Evolutionary conservation across 164 flowering plant species (phyloP).

Genomic region (Amborella trichopoda): DNA sequence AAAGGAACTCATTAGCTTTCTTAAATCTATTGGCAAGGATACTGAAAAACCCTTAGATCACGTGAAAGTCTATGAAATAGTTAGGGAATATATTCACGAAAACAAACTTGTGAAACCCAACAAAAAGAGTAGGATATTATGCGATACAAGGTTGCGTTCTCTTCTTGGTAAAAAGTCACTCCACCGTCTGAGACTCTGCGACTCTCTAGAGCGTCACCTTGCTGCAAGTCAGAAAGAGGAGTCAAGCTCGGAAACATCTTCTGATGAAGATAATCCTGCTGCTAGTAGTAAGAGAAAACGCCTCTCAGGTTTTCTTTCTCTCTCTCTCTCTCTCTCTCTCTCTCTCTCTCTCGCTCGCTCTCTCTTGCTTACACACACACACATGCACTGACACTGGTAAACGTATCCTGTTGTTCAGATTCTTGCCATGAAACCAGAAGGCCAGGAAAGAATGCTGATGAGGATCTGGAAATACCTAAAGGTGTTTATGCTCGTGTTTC

Average conservation of each 20-base stretch:
- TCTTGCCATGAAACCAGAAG: too few relatives aligned
- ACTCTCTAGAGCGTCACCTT: slow-evolving; percentile 41
- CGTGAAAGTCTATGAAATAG: slow-evolving; percentile 32
- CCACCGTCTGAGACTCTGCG: slow-evolving; percentile 22
- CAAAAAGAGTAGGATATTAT: slow-evolving; percentile 39
- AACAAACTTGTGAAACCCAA: slow-evolving; percentile 35
- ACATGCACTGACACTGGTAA: too few relatives aligned
- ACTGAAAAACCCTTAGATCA: slow-evolving; percentile 28
- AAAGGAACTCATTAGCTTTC: slow-evolving; percentile 40
- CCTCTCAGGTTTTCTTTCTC: too few relatives aligned
- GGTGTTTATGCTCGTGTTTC: slow-evolving; percentile 48
- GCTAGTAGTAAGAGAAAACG: too few relatives aligned
- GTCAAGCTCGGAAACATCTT: too few relatives aligned
- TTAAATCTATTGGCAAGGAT: slow-evolving; percentile 40
- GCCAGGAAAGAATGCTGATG: too few relatives aligned
- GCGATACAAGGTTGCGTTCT: slow-evolving; percentile 32
- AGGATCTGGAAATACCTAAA: slow-evolving; percentile 6
- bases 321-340: too few relatives aligned
- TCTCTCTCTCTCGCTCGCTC: too few relatives aligned
- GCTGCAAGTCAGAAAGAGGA: too few relatives aligned
- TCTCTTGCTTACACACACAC: too few relatives aligned
- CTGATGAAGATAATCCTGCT: too few relatives aligned
- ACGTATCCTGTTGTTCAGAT: too few relatives aligned
- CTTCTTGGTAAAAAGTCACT: slow-evolving; percentile 40
- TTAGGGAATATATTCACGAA: slow-evolving; percentile 33